These are phyloP conservation scores for Perilla frutescens DNA, from an alignment of 257 asterid genomes.

Conservation along the genomic window DNA sequence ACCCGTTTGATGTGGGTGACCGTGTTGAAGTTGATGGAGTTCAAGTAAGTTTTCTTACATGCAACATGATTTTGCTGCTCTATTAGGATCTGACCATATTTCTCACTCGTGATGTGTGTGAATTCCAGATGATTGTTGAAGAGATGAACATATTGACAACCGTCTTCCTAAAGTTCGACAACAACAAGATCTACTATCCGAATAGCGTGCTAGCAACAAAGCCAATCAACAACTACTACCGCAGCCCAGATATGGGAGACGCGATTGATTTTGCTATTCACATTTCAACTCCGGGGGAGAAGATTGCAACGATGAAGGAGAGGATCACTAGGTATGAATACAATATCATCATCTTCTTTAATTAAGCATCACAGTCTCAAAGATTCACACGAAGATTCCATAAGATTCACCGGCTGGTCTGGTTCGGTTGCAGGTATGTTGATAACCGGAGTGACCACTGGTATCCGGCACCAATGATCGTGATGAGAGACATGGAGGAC, in stretches of 20 bases:
- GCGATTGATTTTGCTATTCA: constrained; percentile 76
- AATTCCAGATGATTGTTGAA: constrained; percentile 88
- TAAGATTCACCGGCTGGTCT: not conserved
- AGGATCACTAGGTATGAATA: constrained; percentile 19
- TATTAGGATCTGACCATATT: not conserved
- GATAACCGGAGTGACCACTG: constrained; percentile 76
- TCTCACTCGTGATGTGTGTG: not conserved
- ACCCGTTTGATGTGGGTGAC: constrained; percentile 95
- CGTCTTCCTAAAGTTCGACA: constrained; percentile 73
- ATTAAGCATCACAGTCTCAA: not conserved
- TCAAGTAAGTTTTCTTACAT: constrained; percentile 57
- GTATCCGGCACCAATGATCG: constrained; percentile 74
- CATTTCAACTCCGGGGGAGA: constrained; percentile 77
- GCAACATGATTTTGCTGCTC: not conserved
- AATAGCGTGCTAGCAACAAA: constrained; percentile 74
- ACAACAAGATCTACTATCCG: constrained; percentile 80
- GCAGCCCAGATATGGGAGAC: constrained; percentile 97
- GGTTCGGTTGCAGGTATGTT: constrained; percentile 55
- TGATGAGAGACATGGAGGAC: constrained; percentile 90
- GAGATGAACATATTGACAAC: constrained; percentile 92
- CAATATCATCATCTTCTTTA: too few relatives aligned
- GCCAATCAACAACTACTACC: constrained; percentile 80
- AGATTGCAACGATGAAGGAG: constrained; percentile 73
- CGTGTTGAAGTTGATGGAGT: constrained; percentile 88
- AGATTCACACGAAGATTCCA: not conserved